These are phyloP conservation scores for Phytophthora chlamydospora DNA, from an alignment of 352 stramenopile genomes.

Conservation along the genomic window DNA sequence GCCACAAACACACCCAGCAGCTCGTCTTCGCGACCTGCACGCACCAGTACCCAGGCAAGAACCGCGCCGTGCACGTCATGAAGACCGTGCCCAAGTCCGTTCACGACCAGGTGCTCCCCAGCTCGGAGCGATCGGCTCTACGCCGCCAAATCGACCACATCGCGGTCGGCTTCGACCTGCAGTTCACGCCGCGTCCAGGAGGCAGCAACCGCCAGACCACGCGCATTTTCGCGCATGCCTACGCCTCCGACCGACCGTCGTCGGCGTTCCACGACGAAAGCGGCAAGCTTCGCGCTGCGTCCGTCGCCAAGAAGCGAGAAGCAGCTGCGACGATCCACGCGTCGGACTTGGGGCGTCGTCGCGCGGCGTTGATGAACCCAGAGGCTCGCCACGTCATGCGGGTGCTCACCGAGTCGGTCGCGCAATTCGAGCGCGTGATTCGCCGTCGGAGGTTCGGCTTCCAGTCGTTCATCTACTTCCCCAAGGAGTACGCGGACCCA, in stretches of 20 bases:
- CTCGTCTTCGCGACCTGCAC: conserved; percentile 64
- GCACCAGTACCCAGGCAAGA: conserved; percentile 46
- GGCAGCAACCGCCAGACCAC: conserved; percentile 48
- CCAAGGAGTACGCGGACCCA: conserved; percentile 39
- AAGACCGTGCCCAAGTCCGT: conserved; percentile 65
- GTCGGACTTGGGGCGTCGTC: conserved; percentile 37
- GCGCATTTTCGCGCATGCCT: conserved; percentile 51
- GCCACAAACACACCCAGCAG: conserved; percentile 54
- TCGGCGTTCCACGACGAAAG: conserved; percentile 34
- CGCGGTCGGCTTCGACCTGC: conserved; percentile 57
- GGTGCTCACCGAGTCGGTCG: conserved; percentile 53
- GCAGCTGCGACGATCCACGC: conserved; percentile 26
- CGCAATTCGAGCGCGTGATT: conserved; percentile 61
- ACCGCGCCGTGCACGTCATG: conserved; percentile 58
- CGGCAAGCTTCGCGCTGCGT: conserved; percentile 26
- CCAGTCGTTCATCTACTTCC: conserved; percentile 72
- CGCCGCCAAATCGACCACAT: conserved; percentile 58
- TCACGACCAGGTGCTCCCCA: conserved; percentile 57
- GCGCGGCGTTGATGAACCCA: conserved; percentile 51
- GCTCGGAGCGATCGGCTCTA: conserved; percentile 46
- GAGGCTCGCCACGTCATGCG: conserved; percentile 53
- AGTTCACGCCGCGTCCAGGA: conserved; percentile 30
- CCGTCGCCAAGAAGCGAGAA: conserved; percentile 29
- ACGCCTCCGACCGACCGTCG: conserved; percentile 47
- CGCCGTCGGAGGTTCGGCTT: conserved; percentile 69